Percentiles rank a stretch among this genome's conserved stretches.
phyloP scores from a whole-genome alignment of 805 yeast species.

The Ogataea pini region DNA sequence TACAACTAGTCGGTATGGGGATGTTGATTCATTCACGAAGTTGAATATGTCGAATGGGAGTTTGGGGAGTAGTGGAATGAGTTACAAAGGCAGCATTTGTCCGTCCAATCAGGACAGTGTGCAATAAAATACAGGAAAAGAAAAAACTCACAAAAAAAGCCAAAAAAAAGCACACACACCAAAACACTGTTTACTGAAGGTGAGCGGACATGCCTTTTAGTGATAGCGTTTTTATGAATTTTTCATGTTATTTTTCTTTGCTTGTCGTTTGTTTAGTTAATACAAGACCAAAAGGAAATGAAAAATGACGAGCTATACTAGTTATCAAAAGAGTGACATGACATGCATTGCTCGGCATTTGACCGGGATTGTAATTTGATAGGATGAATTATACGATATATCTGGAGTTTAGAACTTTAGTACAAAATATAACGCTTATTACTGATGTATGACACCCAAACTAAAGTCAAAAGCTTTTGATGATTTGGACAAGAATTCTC shows the following conservation, averaged over 20 bases:
- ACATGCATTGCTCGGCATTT: too few species aligned
- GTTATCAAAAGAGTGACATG: too few species aligned
- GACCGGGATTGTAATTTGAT: too few species aligned
- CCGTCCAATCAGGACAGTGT: constrained; percentile 11
- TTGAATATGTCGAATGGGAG: constrained; percentile 21
- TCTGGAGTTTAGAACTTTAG: too few species aligned
- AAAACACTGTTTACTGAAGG: not conserved
- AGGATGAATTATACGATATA: too few species aligned
- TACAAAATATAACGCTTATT: too few species aligned
- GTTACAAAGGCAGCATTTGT: constrained; percentile 19
- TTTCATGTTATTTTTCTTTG: constrained; percentile 2
- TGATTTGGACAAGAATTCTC: too few species aligned
- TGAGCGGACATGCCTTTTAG: not conserved
- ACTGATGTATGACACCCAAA: too few species aligned
- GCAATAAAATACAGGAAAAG: constrained; percentile 1
- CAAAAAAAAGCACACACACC: not conserved
- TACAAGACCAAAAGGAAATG: not conserved
- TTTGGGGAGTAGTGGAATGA: constrained; percentile 21
- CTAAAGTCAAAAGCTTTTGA: too few species aligned
- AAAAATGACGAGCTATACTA: not conserved
- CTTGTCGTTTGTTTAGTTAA: constrained; percentile 3
- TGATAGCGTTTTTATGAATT: too few species aligned
- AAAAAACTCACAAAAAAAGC: not conserved
- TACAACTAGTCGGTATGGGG: constrained; percentile 25
- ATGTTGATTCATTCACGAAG: constrained; percentile 20